A percentile compares a stretch with the other conserved stretches of the same genome.
These are phyloP conservation scores for Monilinia aucupariae DNA, from an alignment of 2,329 filamentous ascomycete genomes.

Conservation along the genomic window DNA sequence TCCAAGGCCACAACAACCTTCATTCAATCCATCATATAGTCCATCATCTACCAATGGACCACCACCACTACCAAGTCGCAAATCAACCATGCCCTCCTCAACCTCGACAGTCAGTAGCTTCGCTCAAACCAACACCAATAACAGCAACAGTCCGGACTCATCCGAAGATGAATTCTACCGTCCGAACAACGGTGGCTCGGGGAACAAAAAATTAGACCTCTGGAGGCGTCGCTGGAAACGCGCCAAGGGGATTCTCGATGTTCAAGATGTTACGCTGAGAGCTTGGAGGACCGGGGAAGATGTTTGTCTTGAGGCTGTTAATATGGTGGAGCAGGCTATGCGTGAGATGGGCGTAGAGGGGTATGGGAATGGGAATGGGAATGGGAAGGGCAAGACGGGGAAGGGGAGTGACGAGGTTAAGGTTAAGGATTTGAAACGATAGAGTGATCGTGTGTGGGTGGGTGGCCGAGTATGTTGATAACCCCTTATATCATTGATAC, in stretches of 20 bases:
- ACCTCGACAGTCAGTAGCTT: conserved; percentile 16
- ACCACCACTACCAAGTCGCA: conserved; percentile 26
- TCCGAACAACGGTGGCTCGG: conserved; percentile 22
- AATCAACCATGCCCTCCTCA: conserved; percentile 16
- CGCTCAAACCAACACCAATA: conserved; percentile 19
- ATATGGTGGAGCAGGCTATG: conserved; percentile 54
- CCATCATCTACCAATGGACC: conserved; percentile 19
- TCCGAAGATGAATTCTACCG: conserved; percentile 31
- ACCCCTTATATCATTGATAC: not conserved
- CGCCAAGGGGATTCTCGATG: conserved; percentile 58
- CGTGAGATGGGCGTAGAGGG: conserved; percentile 40
- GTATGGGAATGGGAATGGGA: conserved; percentile 31
- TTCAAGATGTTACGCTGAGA: conserved; percentile 60
- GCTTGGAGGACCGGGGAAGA: conserved; percentile 71
- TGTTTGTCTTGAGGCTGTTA: conserved; percentile 60
- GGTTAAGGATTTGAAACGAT: conserved; percentile 34
- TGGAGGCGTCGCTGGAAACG: conserved; percentile 64
- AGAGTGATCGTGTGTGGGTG: too few species aligned
- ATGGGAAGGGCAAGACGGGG: conserved; percentile 30
- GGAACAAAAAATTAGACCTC: conserved; percentile 65
- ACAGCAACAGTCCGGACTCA: conserved; percentile 26
- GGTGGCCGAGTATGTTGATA: not conserved
- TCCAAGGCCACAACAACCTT: not conserved
- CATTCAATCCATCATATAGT: conserved; percentile 7
- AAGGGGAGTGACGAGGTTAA: conserved; percentile 33